Evolutionary conservation across 352 stramenopile species (phyloP).

Genomic region (Pythium utonaiense): DNA sequence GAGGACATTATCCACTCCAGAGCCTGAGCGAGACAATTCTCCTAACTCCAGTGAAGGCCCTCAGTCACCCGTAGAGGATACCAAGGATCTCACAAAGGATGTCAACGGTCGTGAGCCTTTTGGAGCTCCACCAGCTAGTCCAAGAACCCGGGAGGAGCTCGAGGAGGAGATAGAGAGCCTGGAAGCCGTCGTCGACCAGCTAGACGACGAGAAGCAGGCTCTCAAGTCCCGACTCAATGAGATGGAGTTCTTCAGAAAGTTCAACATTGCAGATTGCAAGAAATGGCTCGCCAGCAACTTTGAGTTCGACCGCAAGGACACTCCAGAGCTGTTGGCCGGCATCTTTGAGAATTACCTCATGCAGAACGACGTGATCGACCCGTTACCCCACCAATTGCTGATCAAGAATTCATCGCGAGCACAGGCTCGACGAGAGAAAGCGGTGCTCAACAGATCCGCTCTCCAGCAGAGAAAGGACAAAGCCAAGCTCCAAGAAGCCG

Average conservation of each 20-base stretch:
- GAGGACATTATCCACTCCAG: not conserved
- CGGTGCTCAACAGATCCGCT: constrained; percentile 24
- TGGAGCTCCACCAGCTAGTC: not conserved
- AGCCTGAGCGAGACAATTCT: constrained; percentile 4
- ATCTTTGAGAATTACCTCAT: constrained; percentile 57
- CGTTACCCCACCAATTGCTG: constrained; percentile 46
- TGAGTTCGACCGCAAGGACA: constrained; percentile 57
- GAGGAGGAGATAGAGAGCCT: constrained; percentile 41
- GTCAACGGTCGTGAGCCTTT: constrained; percentile 15
- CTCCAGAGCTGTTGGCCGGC: constrained; percentile 35
- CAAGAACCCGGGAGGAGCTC: constrained; percentile 22
- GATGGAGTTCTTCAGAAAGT: constrained; percentile 35
- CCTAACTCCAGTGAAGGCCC: not conserved
- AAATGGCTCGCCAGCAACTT: constrained; percentile 51
- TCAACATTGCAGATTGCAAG: constrained; percentile 40
- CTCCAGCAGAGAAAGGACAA: constrained; percentile 27
- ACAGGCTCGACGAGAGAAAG: constrained; percentile 31
- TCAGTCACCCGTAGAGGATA: not conserved
- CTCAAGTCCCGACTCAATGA: constrained; percentile 45
- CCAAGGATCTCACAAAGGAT: constrained; percentile 13
- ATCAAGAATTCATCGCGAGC: constrained; percentile 46
- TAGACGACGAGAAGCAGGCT: constrained; percentile 46
- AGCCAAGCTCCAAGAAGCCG: constrained; percentile 8
- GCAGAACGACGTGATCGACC: constrained; percentile 41
- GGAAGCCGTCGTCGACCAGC: constrained; percentile 34